Evolutionary conservation across 345 rosid species (phyloP).

Genomic region (Gossypioides kirkii): DNA sequence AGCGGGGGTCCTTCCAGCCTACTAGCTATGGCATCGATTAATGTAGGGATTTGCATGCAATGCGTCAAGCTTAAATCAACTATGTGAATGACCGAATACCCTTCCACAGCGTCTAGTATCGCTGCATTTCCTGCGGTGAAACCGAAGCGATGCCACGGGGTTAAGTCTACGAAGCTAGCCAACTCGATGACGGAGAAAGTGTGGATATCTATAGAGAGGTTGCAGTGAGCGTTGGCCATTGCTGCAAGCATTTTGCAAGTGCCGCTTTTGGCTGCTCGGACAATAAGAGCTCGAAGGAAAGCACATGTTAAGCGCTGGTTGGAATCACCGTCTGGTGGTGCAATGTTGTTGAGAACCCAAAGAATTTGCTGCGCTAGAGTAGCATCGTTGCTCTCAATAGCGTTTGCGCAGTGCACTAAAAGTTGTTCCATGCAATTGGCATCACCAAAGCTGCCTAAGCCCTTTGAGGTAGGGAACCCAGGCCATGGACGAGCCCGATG

Average conservation of each 20-base stretch:
- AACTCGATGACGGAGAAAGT: conserved; percentile 74
- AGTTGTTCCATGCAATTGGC: conserved; percentile 88
- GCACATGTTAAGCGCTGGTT: conserved; percentile 71
- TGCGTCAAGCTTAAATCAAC: conserved; percentile 84
- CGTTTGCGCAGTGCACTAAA: conserved; percentile 80
- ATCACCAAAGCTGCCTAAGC: conserved; percentile 49
- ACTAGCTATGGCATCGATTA: conserved; percentile 62
- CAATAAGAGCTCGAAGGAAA: conserved; percentile 68
- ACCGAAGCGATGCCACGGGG: conserved; percentile 94
- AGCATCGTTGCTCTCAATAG: conserved; percentile 74
- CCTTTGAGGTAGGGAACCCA: conserved; percentile 53
- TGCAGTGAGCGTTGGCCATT: conserved; percentile 34
- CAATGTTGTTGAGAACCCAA: conserved; percentile 87
- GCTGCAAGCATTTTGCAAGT: conserved; percentile 59
- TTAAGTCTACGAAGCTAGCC: conserved; percentile 75
- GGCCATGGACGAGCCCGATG: conserved; percentile 65
- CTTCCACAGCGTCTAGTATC: conserved; percentile 67
- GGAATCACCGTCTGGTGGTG: conserved; percentile 77
- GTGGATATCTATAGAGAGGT: conserved; percentile 42
- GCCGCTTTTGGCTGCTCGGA: conserved; percentile 65
- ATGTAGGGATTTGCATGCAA: conserved; percentile 96
- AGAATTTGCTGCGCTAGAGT: conserved; percentile 85
- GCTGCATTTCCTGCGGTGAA: conserved; percentile 83
- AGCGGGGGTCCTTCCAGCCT: conserved; percentile 53
- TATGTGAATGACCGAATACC: conserved; percentile 63